Evolutionary conservation across 257 asterid genomes (phyloP), one percentile per base, ranked within the genome.

Genomic region (Oldenlandia corymbosa): DNA sequence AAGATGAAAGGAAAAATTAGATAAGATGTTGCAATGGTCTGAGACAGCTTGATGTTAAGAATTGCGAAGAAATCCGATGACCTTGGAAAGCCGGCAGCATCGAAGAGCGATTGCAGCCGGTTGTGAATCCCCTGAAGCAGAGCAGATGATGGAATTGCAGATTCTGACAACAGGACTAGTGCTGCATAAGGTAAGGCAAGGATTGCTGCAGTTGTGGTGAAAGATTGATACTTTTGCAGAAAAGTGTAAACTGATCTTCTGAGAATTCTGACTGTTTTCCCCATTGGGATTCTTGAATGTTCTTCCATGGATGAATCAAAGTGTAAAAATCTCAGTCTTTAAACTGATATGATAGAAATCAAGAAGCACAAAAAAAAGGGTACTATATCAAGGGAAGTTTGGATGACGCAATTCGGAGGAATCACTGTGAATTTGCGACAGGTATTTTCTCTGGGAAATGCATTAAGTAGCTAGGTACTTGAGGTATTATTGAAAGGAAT

Each of bases 1-100:
- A 89, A 68, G 17, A 90, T 57, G 45, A 84, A 81, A 71, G 99
- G 97, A 20, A 78, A 60, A 43, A 72, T 57, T 58, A 89, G 72
- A 48, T 81, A 55, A 34, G 75, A 85, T 1, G 83, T 72, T 31
- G 80, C 63, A 10, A 83, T 67, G 51, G 97, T 79, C 20, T 84
- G 96, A 57, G 97, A 75, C 78, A 92, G 94, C 66, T 82, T 89
- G 39, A 84, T 78, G 24, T 69, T 78, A 69, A 92, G 83, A 20
- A 89, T 60, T 28, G 75, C 31, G 72, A 84, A 83, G 53, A 92
- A 79, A 3, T 73, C 80, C 3, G 90, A 82, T 1, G 90, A 78
- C 0, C 82, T 78, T 0, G 96, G 96, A 62, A 87, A 78, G 1
- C 94, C 99, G 3, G 93, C 80, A 0, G 95, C 88, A n/a, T 82